These are phyloP conservation scores for Penicillium verrucosum DNA, from an alignment of 2,329 filamentous ascomycete species.

Conservation along the genomic window DNA sequence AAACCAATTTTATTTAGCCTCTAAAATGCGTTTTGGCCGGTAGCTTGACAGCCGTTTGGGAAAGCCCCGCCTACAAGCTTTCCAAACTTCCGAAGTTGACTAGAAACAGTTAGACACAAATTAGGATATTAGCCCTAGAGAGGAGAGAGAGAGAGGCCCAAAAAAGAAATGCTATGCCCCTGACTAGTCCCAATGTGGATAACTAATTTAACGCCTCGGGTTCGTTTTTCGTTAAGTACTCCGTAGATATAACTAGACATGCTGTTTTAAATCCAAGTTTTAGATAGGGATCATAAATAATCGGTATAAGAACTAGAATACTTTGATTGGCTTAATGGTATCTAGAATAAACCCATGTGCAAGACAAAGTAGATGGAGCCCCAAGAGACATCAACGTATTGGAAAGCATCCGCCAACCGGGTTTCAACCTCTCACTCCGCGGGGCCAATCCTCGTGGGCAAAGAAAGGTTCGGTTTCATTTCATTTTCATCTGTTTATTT, in stretches of 20 bases:
- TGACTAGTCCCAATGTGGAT: slow-evolving; percentile 19
- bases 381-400: neutral
- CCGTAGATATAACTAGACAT: no score
- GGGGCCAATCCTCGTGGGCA: neutral
- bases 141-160: neutral
- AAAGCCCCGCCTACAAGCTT: slow-evolving; percentile 13
- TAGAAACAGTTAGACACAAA: neutral
- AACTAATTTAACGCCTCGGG: neutral
- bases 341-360: neutral
- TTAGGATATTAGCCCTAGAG: neutral
- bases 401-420: neutral
- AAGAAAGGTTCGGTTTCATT: neutral
- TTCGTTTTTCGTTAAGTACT: neutral
- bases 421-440: neutral
- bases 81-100: neutral
- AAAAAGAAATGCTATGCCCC: slow-evolving; percentile 6
- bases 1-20: slow-evolving; percentile 8
- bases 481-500: no score
- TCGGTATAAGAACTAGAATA: neutral
- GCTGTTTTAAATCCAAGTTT: neutral
- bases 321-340: neutral
- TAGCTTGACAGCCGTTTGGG: slow-evolving; percentile 24
- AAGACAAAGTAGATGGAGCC: neutral
- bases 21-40: slow-evolving; percentile 1
- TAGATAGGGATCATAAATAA: neutral